Base-by-base conservation (phyloP, 2,329 filamentous ascomycete species). In the Ophiostoma ulmi region DNA sequence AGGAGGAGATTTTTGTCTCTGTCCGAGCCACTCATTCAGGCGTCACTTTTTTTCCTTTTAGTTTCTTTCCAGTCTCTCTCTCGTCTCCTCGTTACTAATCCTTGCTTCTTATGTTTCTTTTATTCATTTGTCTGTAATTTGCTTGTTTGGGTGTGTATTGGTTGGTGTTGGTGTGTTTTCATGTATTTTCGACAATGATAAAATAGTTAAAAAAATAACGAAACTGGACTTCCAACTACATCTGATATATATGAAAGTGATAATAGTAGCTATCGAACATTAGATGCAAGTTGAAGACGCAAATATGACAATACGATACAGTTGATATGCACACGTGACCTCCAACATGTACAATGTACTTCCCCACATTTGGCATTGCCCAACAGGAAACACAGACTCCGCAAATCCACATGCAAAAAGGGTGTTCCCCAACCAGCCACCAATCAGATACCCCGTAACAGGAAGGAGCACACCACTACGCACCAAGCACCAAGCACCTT, bases 381-480 rank as follows among this genome's bases (percentile, higher is more conserved):
- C 52, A 58, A 58, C 52, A 58, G 52, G 52, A 58, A 58, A 58
- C n/a, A 26, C 52, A 26, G 52, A 58, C 52, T 31, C 52, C 52
- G 52, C 52, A 65, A 65, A 65, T 65, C 63, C 63, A 65, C 63
- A 65, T 65, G 63, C 36, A 64, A 64, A 58, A 39, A 39, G 35
- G 35, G 36, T 65, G 63, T 64, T 64, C 35, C 58, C 58, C 61
- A 64, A 64, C 22, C 64, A 67, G 55, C 69, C 69, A 63, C 71
- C 69, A 71, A 72, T 69, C 71, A 72, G 66, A 61, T 65, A 68
- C 48, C 41, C 65, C 52, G 20, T 52, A 63, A 55, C 38, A 22
- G n/a, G 38, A 26, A 58, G 52, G 52, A 58, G 52, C 52, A 58
- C 52, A 58, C 52, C 52, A 58, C 52, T 22, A 58, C 13, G 44